Evolutionary conservation across 768 basidiomycete species (phyloP).

Genomic region (Coprinopsis cinerea): DNA sequence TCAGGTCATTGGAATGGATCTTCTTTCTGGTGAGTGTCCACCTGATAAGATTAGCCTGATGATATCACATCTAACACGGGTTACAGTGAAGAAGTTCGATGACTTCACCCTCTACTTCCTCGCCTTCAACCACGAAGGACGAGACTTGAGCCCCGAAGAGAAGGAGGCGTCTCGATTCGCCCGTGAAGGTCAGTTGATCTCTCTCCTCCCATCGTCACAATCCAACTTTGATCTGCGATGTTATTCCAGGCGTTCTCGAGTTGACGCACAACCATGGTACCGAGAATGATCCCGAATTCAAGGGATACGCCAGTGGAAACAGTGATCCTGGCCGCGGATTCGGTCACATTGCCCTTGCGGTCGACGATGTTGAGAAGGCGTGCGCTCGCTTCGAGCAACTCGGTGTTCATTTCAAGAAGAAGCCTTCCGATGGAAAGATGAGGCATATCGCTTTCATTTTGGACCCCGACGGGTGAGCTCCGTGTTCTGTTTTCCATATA

Average conservation of each 20-base stretch:
- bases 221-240: not conserved
- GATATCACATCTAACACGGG: conserved; percentile 8
- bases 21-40: conserved; percentile 47
- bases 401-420: conserved; percentile 85
- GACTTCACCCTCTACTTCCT: conserved; percentile 84
- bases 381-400: conserved; percentile 79
- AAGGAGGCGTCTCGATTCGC: conserved; percentile 41
- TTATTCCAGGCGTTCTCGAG: conserved; percentile 61
- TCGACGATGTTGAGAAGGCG: conserved; percentile 76
- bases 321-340: conserved; percentile 73
- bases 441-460: conserved; percentile 76
- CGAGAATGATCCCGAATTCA: conserved; percentile 69
- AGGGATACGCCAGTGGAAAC: conserved; percentile 86
- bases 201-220: not conserved
- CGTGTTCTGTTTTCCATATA: not conserved
- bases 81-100: conserved; percentile 43
- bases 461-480: conserved; percentile 73
- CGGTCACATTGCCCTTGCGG: conserved; percentile 85
- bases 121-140: conserved; percentile 62
- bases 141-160: conserved; percentile 46
- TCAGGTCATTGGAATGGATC: conserved; percentile 71
- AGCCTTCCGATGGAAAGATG: conserved; percentile 82
- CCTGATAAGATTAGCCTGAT: not conserved
- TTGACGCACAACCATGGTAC: conserved; percentile 89
- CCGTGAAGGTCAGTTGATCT: conserved; percentile 54